Evolutionary conservation across 2,329 filamentous ascomycete species (phyloP), one percentile per base, ranked within the genome.

Genomic region (Esteya vermicola): DNA sequence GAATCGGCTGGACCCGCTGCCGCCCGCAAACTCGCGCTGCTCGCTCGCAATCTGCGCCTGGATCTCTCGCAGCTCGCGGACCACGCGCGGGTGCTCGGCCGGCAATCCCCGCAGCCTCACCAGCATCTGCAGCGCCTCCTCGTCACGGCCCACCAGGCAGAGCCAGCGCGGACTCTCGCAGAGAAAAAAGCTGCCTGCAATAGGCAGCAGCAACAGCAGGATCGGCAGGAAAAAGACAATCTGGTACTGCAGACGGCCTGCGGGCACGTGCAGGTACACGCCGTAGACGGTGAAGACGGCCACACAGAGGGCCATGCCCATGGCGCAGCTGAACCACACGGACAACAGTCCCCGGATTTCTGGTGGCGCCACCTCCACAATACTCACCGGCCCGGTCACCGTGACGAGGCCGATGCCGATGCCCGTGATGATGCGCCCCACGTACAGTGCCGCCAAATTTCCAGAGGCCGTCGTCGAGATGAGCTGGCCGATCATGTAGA

Each of bases 281-380:
- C 57, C 61, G 18, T 58, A 59, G 3, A 59, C 56, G n/a, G 48
- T 51, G 40, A 64, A 56, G 36, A 48, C 48, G n/a, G 55, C 48
- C 1, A 54, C 38, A 4, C 52, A 54, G 28, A 60, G 47, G 12
- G 51, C 46, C 2, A 61, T 43, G 1, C 54, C 36, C 54, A 64
- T 57, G 18, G 49, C 51, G 1, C 62, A 53, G 21, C 31, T 33
- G 45, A 66, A 66, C 51, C 64, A 56, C 46, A 54, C 56, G 32
- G 60, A 61, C 5, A 67, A 53, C 31, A 54, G 52, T 9, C 62
- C 64, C 33, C 64, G 58, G 30, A 66, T 57, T 20, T 62, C 50
- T 41, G 65, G 66, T 14, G 67, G 67, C 0, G 62, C 56, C 58
- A 64, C 62, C 52, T 68, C 65, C 18, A n/a, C n/a, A n/a, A n/a